phyloP scores from a whole-genome alignment of 1,284 basidiomycete species.

The Cystobasidium sp. region DNA sequence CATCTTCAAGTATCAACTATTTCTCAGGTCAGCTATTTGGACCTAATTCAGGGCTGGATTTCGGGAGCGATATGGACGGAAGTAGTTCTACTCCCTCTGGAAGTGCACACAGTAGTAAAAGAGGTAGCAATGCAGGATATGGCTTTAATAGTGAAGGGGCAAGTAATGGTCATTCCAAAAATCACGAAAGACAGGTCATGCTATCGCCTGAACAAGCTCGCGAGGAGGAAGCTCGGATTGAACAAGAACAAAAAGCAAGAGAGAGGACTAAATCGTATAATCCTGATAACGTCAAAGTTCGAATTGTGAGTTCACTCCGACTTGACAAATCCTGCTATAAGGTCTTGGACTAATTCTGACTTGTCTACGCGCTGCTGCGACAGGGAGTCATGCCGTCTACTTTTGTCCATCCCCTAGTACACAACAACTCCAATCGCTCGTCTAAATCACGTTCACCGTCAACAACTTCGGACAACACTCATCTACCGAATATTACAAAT shows the following conservation, averaged over 20 bases:
- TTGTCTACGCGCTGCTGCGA: too few relatives aligned
- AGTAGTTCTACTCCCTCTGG: background rate
- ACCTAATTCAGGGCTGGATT: slow-evolving; percentile 11
- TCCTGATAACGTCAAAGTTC: slow-evolving; percentile 32
- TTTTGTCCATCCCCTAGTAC: slow-evolving; percentile 27
- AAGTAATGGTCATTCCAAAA: background rate
- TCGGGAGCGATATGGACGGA: background rate
- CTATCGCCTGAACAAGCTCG: slow-evolving; percentile 8
- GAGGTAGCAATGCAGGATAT: background rate
- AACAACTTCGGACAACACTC: background rate
- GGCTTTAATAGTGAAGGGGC: background rate
- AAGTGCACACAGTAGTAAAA: background rate
- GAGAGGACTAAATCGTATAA: slow-evolving; percentile 23
- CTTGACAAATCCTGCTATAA: background rate
- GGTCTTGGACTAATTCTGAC: background rate
- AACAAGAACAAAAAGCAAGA: slow-evolving; percentile 20
- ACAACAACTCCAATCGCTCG: slow-evolving; percentile 4
- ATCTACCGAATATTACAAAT: background rate
- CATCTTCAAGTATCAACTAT: slow-evolving; percentile 23
- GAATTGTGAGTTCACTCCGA: slow-evolving; percentile 18
- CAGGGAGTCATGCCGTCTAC: slow-evolving; percentile 30
- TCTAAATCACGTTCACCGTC: slow-evolving; percentile 31
- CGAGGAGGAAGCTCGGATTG: slow-evolving; percentile 33
- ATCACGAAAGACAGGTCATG: slow-evolving; percentile 26
- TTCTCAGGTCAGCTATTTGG: slow-evolving; percentile 4